These are phyloP conservation scores for Venturia effusa DNA, from an alignment of 2,329 filamentous ascomycete genomes.

Conservation along the genomic window DNA sequence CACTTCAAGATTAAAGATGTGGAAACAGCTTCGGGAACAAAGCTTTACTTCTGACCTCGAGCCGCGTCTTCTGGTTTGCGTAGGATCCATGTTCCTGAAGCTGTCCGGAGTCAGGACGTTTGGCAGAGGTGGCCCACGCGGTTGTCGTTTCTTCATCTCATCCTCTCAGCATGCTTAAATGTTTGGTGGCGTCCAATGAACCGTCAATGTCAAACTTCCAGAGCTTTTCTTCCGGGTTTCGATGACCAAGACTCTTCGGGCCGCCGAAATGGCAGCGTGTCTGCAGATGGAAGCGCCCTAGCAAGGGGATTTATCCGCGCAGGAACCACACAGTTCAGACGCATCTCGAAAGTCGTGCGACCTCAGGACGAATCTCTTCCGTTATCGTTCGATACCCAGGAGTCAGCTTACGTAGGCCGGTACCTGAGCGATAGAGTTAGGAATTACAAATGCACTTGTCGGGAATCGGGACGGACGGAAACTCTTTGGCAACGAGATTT, in stretches of 20 bases:
- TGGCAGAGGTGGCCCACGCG: not conserved
- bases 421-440: not conserved
- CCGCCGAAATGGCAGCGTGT: not conserved
- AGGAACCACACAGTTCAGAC: not conserved
- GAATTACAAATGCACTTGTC: not conserved
- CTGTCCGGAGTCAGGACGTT: not conserved
- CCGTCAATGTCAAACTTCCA: not conserved
- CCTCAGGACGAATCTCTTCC: not conserved
- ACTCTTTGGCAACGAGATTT: not conserved
- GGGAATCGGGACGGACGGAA: not conserved
- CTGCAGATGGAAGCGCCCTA: not conserved
- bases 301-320: not conserved
- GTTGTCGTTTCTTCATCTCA: not conserved
- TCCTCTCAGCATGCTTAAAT: not conserved
- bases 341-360: not conserved
- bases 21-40: not conserved
- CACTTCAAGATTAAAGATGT: not conserved
- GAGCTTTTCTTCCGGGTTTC: not conserved
- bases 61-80: not conserved
- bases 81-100: not conserved
- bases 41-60: not conserved
- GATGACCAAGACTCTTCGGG: not conserved
- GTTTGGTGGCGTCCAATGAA: constrained; percentile 4
- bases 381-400: not conserved
- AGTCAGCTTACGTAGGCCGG: not conserved